Percentiles rank a stretch among this genome's conserved stretches.
Evolutionary conservation across 2,329 filamentous ascomycete genomes (phyloP).

Genomic region (Macrophomina pseudophaseolina): DNA sequence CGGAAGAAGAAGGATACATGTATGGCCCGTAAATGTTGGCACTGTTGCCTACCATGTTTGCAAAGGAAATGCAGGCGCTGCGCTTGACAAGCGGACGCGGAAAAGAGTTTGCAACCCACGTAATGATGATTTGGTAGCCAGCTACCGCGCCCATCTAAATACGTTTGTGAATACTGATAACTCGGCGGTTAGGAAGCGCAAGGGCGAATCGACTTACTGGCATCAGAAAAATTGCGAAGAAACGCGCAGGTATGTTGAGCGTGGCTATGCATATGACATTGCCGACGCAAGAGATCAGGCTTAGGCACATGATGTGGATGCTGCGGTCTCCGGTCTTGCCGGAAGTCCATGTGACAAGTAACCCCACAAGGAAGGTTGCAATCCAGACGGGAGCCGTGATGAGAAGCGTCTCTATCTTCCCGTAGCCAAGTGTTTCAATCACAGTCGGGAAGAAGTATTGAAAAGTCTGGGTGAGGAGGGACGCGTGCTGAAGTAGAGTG

Average conservation of each 20-base stretch:
- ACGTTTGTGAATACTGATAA: too few relatives aligned
- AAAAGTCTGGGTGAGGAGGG: slow-evolving; percentile 60
- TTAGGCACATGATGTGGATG: slow-evolving; percentile 60
- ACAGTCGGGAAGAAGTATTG: slow-evolving; percentile 71
- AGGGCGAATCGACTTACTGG: slow-evolving; percentile 50
- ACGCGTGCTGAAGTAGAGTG: slow-evolving; percentile 60
- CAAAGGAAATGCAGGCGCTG: slow-evolving; percentile 37
- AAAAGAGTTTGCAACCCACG: slow-evolving; percentile 42
- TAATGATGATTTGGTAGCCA: slow-evolving; percentile 39
- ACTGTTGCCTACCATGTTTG: slow-evolving; percentile 42
- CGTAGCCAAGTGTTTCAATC: slow-evolving; percentile 65
- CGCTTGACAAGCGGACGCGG: slow-evolving; percentile 43
- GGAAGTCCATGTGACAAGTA: slow-evolving; percentile 61
- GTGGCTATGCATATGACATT: slow-evolving; percentile 62
- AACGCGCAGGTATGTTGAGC: slow-evolving; percentile 57
- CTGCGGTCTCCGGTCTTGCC: slow-evolving; percentile 61
- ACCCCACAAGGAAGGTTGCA: slow-evolving; percentile 59
- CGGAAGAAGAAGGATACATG: slow-evolving; percentile 41
- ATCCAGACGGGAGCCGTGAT: slow-evolving; percentile 66
- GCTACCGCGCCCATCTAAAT: slow-evolving; percentile 32
- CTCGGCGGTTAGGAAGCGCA: background rate
- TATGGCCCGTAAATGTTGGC: slow-evolving; percentile 44
- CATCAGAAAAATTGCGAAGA: slow-evolving; percentile 69
- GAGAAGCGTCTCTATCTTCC: slow-evolving; percentile 59
- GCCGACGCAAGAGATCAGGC: slow-evolving; percentile 58